Evolutionary conservation across 108 stramenopile genomes (phyloP), one percentile per base, ranked within the genome.

Genomic region (Conticribra weissflogii): DNA sequence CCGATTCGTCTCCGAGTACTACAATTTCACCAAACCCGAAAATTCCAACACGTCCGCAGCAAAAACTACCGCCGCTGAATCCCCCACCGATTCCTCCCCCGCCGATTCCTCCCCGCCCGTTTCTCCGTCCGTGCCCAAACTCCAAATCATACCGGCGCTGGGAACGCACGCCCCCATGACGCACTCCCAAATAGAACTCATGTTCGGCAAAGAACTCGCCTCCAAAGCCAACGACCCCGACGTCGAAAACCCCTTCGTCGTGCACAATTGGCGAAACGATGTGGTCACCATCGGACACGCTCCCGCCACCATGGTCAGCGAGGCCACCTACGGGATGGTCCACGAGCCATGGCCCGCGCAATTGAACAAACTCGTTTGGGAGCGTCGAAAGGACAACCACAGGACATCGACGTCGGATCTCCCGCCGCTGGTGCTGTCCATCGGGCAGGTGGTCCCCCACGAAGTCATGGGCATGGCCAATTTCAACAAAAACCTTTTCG

Each of bases 381-480:
- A 90, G 12, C 88, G 86, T 50, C 78, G 93, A 33, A 60, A 32
- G 48, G 28, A 59, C 21, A 72, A 56, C n/a, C 47, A 50, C 61
- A 53, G 62, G 48, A 46, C 52, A 60, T 59, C 59, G 69, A 32
- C 65, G 65, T 70, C 69, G 76, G 63, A 21, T 59, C 56, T 54
- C 36, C 33, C 81, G 16, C 83, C 90, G 18, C 83, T 97, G 7
- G 82, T 98, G 0, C 50, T 98, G 3, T 94, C 90, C 25, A 88
- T 98, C 48, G 97, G 96, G 0, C 97, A 97, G 47, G 73, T 74
- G 2, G 73, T 74, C 25, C 66, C 66, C 24, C 66, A 59, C 63
- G 71, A 72, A 48, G 97, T 98, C 41, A 91, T 97, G 84, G 97
- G 97, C 15, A 97, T 98, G 96, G 95, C 97, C 18, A 98, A 98